These are phyloP conservation scores for Hypsizygus ulmarius DNA, from an alignment of 1,284 basidiomycete genomes.

Conservation along the genomic window DNA sequence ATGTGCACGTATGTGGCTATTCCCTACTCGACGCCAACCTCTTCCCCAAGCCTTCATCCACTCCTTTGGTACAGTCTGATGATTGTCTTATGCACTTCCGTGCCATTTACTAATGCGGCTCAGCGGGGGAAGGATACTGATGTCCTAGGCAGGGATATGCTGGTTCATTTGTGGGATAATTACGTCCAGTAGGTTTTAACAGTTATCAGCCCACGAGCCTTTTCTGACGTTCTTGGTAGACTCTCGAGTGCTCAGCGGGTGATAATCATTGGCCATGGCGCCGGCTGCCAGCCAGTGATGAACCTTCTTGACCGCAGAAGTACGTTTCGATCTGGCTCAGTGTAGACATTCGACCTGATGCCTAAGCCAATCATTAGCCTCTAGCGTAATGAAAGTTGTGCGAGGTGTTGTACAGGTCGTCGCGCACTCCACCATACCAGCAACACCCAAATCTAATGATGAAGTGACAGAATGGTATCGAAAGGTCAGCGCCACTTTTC, in stretches of 20 bases:
- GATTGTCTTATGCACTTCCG: background rate
- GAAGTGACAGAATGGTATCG: conserved; percentile 64
- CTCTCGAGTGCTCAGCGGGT: conserved; percentile 70
- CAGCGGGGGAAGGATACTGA: conserved; percentile 37
- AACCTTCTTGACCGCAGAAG: conserved; percentile 70
- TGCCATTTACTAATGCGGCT: conserved; percentile 4
- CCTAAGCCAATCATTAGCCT: conserved; percentile 27
- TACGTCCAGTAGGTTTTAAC: conserved; percentile 69
- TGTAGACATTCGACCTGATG: conserved; percentile 6
- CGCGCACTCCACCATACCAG: conserved; percentile 59
- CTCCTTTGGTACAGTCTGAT: conserved; percentile 32
- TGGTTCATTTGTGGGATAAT: conserved; percentile 94
- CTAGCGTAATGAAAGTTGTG: conserved; percentile 59
- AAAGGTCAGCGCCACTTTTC: conserved; percentile 39
- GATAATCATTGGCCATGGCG: conserved; percentile 85
- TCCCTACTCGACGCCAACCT: conserved; percentile 88
- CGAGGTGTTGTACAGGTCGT: conserved; percentile 76
- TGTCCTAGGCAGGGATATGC: conserved; percentile 54
- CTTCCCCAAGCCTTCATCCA: conserved; percentile 60
- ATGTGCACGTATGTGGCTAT: conserved; percentile 82
- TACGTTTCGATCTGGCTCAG: conserved; percentile 31
- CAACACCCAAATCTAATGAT: conserved; percentile 48
- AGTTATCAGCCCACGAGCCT: conserved; percentile 1
- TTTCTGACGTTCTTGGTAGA: conserved; percentile 35
- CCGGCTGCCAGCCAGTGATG: conserved; percentile 75